These are phyloP conservation scores for Phlebiopsis gigantea DNA, from an alignment of 768 basidiomycete species.

Conservation along the genomic window DNA sequence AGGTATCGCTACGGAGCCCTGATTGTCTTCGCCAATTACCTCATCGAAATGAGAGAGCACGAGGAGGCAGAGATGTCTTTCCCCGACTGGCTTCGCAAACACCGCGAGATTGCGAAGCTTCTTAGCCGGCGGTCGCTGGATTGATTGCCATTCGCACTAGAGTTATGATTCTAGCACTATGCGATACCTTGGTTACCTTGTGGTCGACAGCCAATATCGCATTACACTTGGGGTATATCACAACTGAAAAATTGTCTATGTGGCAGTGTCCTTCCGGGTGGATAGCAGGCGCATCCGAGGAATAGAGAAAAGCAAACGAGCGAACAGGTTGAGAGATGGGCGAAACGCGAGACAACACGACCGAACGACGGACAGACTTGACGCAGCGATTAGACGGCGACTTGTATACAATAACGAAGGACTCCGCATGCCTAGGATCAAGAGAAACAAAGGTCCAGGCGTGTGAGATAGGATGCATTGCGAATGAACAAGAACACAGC, in stretches of 20 bases:
- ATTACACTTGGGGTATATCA: too few relatives aligned
- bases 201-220: too few relatives aligned
- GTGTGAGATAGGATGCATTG: slow-evolving; percentile 2
- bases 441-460: background rate
- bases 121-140: slow-evolving; percentile 67
- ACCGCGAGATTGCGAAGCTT: slow-evolving; percentile 77
- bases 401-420: background rate
- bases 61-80: slow-evolving; percentile 48
- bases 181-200: background rate
- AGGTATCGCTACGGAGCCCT: slow-evolving; percentile 88
- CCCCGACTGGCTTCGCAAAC: slow-evolving; percentile 77
- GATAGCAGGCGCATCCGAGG: background rate
- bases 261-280: slow-evolving; percentile 7
- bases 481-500: slow-evolving; percentile 4
- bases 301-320: slow-evolving; percentile 3
- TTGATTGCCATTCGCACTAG: slow-evolving; percentile 23
- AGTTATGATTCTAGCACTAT: background rate
- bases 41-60: slow-evolving; percentile 62
- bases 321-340: background rate
- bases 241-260: slow-evolving; percentile 4
- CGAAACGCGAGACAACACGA: background rate
- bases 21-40: slow-evolving; percentile 92
- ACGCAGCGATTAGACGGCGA: background rate
- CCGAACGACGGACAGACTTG: background rate
- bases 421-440: background rate